Percentiles rank a stretch among this genome's conserved stretches.
Evolutionary conservation across 768 basidiomycete species (phyloP).

Genomic region (Trametes gibbosa): DNA sequence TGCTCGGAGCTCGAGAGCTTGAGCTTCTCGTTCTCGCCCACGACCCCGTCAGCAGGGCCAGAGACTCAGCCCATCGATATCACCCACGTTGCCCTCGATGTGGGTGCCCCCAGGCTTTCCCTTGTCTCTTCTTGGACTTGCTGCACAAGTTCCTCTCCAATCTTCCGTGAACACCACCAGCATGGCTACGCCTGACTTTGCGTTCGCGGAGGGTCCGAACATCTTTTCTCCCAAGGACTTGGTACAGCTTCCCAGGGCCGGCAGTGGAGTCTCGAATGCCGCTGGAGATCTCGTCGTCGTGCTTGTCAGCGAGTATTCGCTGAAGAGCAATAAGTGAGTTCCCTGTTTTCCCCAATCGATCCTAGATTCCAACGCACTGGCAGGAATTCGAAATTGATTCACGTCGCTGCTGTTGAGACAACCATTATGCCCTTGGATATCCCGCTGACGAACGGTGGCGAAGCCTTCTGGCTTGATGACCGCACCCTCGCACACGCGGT

Average conservation of each 20-base stretch:
- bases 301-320: constrained; percentile 64
- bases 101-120: constrained; percentile 41
- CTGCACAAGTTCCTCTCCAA: constrained; percentile 51
- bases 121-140: constrained; percentile 51
- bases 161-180: constrained; percentile 8
- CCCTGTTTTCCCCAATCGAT: not conserved
- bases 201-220: constrained; percentile 55
- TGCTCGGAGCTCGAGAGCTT: too few species aligned
- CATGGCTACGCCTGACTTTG: constrained; percentile 40
- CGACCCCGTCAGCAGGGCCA: not conserved
- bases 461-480: constrained; percentile 75
- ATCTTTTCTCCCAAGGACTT: constrained; percentile 72
- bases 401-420: constrained; percentile 57
- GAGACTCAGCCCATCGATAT: not conserved
- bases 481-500: constrained; percentile 72
- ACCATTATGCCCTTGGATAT: constrained; percentile 50
- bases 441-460: constrained; percentile 65
- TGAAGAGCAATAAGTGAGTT: constrained; percentile 70
- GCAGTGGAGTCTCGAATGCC: constrained; percentile 61
- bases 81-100: constrained; percentile 36
- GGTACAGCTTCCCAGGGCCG: constrained; percentile 66
- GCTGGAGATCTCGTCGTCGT: constrained; percentile 68
- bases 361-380: not conserved
- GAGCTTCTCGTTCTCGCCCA: constrained; percentile 4
- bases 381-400: constrained; percentile 72